Percentiles rank a stretch among this genome's conserved stretches.
These are phyloP conservation scores for Lodderomyces theae DNA, from an alignment of 1,139 yeast genomes.

Conservation along the genomic window DNA sequence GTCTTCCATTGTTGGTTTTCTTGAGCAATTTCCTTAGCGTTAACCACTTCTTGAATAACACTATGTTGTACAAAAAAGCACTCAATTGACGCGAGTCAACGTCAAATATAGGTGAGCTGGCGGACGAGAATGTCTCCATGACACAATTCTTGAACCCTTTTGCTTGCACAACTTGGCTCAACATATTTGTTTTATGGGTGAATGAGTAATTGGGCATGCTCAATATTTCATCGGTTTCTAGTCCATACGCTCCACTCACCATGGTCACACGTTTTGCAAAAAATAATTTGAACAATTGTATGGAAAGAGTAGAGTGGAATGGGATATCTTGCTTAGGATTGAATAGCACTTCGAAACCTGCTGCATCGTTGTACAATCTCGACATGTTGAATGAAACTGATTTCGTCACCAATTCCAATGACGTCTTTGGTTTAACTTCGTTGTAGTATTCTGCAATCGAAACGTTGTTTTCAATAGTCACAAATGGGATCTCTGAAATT, in stretches of 20 bases:
- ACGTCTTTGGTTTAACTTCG: slow-evolving; percentile 23
- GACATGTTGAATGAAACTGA: slow-evolving; percentile 33
- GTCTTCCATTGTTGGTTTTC: background rate
- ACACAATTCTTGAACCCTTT: slow-evolving; percentile 38
- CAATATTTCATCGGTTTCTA: slow-evolving; percentile 38
- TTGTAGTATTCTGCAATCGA: slow-evolving; percentile 28
- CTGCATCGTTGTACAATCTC: slow-evolving; percentile 34
- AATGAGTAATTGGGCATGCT: slow-evolving; percentile 52
- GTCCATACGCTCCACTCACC: slow-evolving; percentile 16
- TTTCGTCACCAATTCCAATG: slow-evolving; percentile 28
- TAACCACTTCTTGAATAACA: slow-evolving; percentile 30
- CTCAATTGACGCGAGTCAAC: slow-evolving; percentile 47
- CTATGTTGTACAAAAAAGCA: slow-evolving; percentile 36
- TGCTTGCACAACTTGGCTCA: slow-evolving; percentile 35
- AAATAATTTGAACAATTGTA: slow-evolving; percentile 40
- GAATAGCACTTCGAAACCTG: slow-evolving; percentile 62
- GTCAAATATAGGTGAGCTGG: slow-evolving; percentile 49
- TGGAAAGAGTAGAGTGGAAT: slow-evolving; percentile 44
- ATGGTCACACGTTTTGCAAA: slow-evolving; percentile 19
- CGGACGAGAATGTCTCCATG: slow-evolving; percentile 39
- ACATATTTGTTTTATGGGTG: slow-evolving; percentile 54
- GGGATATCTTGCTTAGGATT: slow-evolving; percentile 50
- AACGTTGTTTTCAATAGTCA: slow-evolving; percentile 26
- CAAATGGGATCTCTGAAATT: slow-evolving; percentile 36
- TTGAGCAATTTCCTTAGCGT: slow-evolving; percentile 23